A percentile compares a stretch with the other conserved stretches of the same genome.
Conservation (phyloP, 257 asterid genomes). For the Jacaranda copaia region DNA sequence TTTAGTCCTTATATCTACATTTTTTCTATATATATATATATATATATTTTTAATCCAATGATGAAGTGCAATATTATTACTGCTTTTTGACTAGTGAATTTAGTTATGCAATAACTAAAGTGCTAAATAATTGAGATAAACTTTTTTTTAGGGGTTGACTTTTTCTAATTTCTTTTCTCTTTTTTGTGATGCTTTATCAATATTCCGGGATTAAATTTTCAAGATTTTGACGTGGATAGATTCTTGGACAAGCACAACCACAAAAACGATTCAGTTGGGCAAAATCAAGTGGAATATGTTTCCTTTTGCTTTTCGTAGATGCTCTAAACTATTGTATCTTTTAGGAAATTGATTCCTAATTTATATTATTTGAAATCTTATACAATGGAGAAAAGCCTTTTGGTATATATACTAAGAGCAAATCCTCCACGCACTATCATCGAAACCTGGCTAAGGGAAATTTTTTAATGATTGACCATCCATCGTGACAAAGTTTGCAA, state of each 20-base stretch:
- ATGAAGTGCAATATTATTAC: too few relatives aligned
- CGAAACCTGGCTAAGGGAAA: too few relatives aligned
- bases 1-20: too few relatives aligned
- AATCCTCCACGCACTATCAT: too few relatives aligned
- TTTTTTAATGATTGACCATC: too few relatives aligned
- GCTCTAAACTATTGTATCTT: neutral
- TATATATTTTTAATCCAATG: too few relatives aligned
- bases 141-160: constrained; percentile 4
- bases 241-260: constrained; percentile 13
- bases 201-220: neutral
- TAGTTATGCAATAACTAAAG: neutral
- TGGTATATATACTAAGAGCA: too few relatives aligned
- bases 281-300: constrained; percentile 8
- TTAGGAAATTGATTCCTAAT: neutral
- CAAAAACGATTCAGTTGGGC: constrained; percentile 5
- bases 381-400: too few relatives aligned
- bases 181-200: neutral
- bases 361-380: too few relatives aligned
- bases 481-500: too few relatives aligned
- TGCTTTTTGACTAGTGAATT: neutral
- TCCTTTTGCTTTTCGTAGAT: constrained; percentile 14
- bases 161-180: neutral
- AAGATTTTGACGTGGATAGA: constrained; percentile 12
- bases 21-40: too few relatives aligned
- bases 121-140: neutral